These are phyloP conservation scores for Salvia sclarea DNA, from an alignment of 305 asterid species.

Conservation along the genomic window DNA sequence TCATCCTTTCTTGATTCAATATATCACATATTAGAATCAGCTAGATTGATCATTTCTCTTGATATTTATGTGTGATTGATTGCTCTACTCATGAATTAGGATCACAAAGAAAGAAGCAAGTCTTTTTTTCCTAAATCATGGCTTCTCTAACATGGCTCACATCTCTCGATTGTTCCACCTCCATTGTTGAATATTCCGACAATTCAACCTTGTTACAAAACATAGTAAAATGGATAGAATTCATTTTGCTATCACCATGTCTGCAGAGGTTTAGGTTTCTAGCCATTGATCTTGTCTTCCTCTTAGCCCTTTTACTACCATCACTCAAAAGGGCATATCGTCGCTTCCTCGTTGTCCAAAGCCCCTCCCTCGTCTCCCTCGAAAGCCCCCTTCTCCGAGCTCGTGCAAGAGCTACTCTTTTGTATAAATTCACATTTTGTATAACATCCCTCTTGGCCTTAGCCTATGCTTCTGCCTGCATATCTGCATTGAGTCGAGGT, in stretches of 20 bases:
- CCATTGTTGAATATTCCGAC: constrained; percentile 35
- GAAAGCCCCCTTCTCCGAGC: constrained; percentile 50
- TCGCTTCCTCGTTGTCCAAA: constrained; percentile 34
- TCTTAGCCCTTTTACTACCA: constrained; percentile 36
- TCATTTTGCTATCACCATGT: constrained; percentile 59
- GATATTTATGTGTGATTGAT: too few species aligned
- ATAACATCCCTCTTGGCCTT: constrained; percentile 46
- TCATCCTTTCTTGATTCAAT: too few species aligned
- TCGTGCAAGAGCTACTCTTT: constrained; percentile 36
- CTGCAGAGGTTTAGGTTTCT: constrained; percentile 55
- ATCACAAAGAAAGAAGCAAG: too few species aligned
- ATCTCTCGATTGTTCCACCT: constrained; percentile 50
- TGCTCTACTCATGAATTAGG: too few species aligned
- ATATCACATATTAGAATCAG: too few species aligned
- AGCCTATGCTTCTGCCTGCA: constrained; percentile 34
- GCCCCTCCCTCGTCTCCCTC: constrained; percentile 29
- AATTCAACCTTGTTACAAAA: constrained; percentile 23
- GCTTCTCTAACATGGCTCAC: constrained; percentile 48
- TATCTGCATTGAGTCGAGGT: constrained; percentile 45
- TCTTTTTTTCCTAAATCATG: constrained; percentile 10
- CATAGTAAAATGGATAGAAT: constrained; percentile 39
- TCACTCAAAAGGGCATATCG: constrained; percentile 40
- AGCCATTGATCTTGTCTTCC: constrained; percentile 45
- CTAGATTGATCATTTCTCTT: too few species aligned
- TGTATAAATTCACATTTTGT: constrained; percentile 43